Evolutionary conservation across 768 basidiomycete species (phyloP), one percentile per base, ranked within the genome.

Genomic region (Chalciporus sphaerocephalus): DNA sequence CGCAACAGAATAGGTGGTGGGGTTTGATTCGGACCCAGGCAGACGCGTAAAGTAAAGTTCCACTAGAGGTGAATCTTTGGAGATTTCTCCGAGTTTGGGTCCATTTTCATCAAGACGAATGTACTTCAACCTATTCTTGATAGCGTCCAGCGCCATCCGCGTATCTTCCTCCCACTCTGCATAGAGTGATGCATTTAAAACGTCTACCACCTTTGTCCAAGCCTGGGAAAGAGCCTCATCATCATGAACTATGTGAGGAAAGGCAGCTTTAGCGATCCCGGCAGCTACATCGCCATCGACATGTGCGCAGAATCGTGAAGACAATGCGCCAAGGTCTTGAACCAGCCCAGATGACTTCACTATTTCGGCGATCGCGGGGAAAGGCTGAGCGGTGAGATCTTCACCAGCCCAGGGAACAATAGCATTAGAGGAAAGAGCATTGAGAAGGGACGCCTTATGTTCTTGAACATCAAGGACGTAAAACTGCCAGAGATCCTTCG

Each of bases 21-120:
- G 69, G 38, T 80, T 71, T 42, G 73, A 70, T 50, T 74, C 74
- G n/a, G 73, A 76, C 42, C 79, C 74, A 2, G 71, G 76, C 30
- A 97, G 65, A 20, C 92, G 85, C 2, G 93, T 97, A 68, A 99
- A 99, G 70, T 97, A 97, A 4, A 77, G 67, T 59, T 98, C 96
- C 35, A 92, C 86, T 35, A 99, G 73, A 17, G 95, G 92, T 13
- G 73, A 76, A 32, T 93, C 58, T 54, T 70, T 74, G 9, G 80
- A 81, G 51, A 99, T 92, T 51, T 83, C 75, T 1, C 92, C 94
- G 21, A 90, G 59, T 61, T 79, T 85, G 0, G 92, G 93, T 1
- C 96, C 96, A 57, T 91, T 71, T 1, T 73, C 72, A 32, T 94
- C 94, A 18, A 98, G 61, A 18, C 94, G 74, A 2, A 79, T 83